Percentiles rank a stretch among this genome's conserved stretches.
phyloP scores from a whole-genome alignment of 768 basidiomycete species.

The Leccinum broughii region DNA sequence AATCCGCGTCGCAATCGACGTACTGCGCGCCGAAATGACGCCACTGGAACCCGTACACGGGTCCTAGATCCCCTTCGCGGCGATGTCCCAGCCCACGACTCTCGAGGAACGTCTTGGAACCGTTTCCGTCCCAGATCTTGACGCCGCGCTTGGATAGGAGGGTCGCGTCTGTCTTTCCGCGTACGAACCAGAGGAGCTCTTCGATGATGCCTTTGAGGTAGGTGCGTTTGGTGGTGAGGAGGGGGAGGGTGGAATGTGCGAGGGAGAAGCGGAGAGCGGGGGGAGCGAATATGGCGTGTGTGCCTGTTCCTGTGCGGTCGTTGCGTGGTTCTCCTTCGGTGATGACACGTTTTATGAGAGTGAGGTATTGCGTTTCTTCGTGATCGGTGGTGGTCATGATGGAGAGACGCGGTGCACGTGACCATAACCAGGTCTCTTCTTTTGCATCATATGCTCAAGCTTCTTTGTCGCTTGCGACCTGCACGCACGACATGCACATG shows the following conservation, averaged over 20 bases:
- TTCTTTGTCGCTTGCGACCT: constrained; percentile 4
- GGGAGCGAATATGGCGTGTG: constrained; percentile 89
- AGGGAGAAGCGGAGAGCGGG: constrained; percentile 89
- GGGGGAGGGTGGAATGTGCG: constrained; percentile 68
- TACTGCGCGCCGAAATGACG: constrained; percentile 91
- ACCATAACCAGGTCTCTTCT: neutral
- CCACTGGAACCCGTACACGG: constrained; percentile 98
- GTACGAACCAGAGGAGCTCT: constrained; percentile 93
- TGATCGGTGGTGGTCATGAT: constrained; percentile 36
- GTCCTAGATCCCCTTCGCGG: constrained; percentile 90
- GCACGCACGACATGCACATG: constrained; percentile 2
- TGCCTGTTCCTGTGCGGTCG: constrained; percentile 95
- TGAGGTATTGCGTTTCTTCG: constrained; percentile 90
- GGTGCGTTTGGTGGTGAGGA: constrained; percentile 94
- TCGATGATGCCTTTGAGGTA: constrained; percentile 90
- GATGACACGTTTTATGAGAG: constrained; percentile 76
- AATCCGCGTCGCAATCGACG: constrained; percentile 69
- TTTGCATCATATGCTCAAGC: no score
- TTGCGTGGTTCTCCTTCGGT: constrained; percentile 74
- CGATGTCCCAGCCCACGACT: constrained; percentile 80
- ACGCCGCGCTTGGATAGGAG: constrained; percentile 78
- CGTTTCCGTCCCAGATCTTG: constrained; percentile 98
- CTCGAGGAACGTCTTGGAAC: constrained; percentile 83
- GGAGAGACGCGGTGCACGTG: constrained; percentile 8
- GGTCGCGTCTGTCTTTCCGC: constrained; percentile 79